Base-by-base conservation (phyloP, 73 alveolate genomes). In the Paramecium bursaria region DNA sequence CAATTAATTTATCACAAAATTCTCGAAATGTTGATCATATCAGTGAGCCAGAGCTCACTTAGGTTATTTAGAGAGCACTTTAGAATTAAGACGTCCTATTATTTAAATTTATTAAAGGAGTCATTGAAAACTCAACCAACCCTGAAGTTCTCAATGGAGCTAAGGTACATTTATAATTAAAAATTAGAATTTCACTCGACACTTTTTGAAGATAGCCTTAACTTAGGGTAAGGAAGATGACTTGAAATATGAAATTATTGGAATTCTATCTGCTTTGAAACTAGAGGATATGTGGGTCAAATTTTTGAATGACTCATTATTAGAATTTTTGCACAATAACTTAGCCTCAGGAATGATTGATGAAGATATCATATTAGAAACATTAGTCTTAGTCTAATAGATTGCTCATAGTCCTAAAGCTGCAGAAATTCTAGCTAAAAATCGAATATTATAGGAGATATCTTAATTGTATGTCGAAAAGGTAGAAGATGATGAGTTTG, bases 1-100 rank as follows among this genome's bases (percentile, higher is more conserved):
- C 99, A 7, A 88, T 97, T 11, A 97, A 97, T 92, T 87, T 97
- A 50, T 87, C 97, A 3, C 80, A 96, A 13, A 95, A 94, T 73
- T 88, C 98, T 3, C 88, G 97, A 52, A 97, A 97, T 85, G 99
- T 98, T 10, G 98, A 96, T 75, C 90, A 94, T 61, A 74, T 97
- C 48, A 94, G 98, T 3, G 97, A 97, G 73, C 96, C 91, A 35
- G 98, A 97, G 50, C 90, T 97, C 11, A 94, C 94, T 50, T 93
- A 87, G 50, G 90, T 97, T 35, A 86, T 97, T 33, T 91, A 97
- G 52, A 92, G 99, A 91, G 99, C 98, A 26, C 60, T 95, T 17
- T 91, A 94, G 75, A 92, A 90, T 86, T 86, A 92, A 11, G 99
- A 97, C 85, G 91, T 88, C 30, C 94, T 94, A 48, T 77, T 97